Base-by-base conservation (phyloP, 805 yeast genomes). In the Candida berthetii region DNA sequence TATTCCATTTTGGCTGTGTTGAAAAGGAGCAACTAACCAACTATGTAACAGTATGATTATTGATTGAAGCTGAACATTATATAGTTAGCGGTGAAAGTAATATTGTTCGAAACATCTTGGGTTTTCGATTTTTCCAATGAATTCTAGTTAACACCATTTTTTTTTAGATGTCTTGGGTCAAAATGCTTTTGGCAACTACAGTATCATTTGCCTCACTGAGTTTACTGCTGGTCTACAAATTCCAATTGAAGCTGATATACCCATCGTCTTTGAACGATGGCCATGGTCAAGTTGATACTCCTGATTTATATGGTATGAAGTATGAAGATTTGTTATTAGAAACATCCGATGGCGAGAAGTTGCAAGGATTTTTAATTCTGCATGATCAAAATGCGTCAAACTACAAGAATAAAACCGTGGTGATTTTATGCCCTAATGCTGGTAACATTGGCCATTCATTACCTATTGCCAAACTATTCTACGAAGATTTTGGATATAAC, bases 361-460 rank as follows among this genome's bases (percentile, higher is more conserved):
- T 91, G 28, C 85, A 85, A 45, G 73, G 86, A 19, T 91, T 68
- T 57, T 65, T 76, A 38, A 64, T 87, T 42, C 64, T 72, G 16
- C 83, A 80, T 20, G 76, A 77, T 44, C 50, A 57, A 4, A 48
- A 51, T 11, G 44, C 54, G 4, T 52, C 66, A 3, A 48, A 43
- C 17, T 74, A 79, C 43, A 61, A 71, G 27, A 69, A 75, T 47
- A 85, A 82, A 48, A 86, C 97, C 0, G 73, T 91, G 10, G 54
- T 93, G 20, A 72, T 93, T 17, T 69, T 90, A 39, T 80, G 89
- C 38, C 98, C 98, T 4, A 91, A 91, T 62, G 97, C 97, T 2
- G 98, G 98, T 5, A 91, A 93, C 59, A 91, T 91, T 48, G 98
- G 98, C 15, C 88, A 87, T 56, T 81, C 85, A 24, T 65, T 91